Evolutionary conservation across 768 basidiomycete genomes (phyloP), one percentile per base, ranked within the genome.

Genomic region (Hypholoma fasciculare): DNA sequence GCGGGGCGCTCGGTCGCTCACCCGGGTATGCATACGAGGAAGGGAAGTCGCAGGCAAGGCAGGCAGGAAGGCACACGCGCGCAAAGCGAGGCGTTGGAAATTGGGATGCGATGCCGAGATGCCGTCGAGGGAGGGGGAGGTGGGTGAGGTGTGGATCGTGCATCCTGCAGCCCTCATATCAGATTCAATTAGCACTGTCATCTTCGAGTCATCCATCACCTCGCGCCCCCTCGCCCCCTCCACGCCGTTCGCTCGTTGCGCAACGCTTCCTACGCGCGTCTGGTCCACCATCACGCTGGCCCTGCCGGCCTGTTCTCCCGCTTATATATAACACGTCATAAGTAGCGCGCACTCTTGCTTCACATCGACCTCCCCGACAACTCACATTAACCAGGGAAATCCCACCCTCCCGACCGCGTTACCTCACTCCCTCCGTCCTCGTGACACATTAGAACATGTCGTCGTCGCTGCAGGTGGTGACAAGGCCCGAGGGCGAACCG

Each of bases 401-500:
- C 52, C 23, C 26, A 40, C 40, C 52, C 52, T 14, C 26, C 27
- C 16, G n/a, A 43, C 20, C 42, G 42, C 40, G 40, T 53, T 26
- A 53, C 43, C 40, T 48, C 54, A 26, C 59, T 64, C 49, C 48
- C 65, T 42, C 47, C 64, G 44, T 53, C 59, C 19, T 61, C 60
- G 54, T 59, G 54, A 42, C 62, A 30, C 12, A 19, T 9, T 54
- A 27, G 23, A 54, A 44, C 53, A 47, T 54, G 53, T 26, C 39
- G 27, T 30, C 57, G 48, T 40, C 60, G 36, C 40, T n/a, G 16
- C 40, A 42, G 20, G 50, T 49, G 36, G n/a, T 56, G 36, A 40
- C 39, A 54, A 38, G 37, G 47, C 40, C 48, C 43, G n/a, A 40
- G 58, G 37, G 43, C 47, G 39, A 36, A 76, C 70, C 67, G 80